These are phyloP conservation scores for Seiridium cupressi DNA, from an alignment of 2,329 filamentous ascomycete species.

Conservation along the genomic window DNA sequence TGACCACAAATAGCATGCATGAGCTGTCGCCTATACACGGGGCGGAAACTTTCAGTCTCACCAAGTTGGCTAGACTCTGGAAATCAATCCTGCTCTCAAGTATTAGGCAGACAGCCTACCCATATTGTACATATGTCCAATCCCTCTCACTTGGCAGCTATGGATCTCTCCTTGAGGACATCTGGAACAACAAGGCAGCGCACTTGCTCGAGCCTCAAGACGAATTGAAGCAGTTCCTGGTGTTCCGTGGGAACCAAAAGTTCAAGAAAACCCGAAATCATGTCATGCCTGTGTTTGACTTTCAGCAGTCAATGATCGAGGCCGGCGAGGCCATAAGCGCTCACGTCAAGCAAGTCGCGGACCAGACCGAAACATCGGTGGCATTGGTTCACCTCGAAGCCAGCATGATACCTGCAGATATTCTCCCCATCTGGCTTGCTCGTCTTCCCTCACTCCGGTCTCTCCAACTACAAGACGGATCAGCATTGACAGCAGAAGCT, in stretches of 20 bases:
- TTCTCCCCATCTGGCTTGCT: constrained; percentile 58
- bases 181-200: constrained; percentile 24
- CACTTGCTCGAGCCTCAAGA: constrained; percentile 35
- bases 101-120: constrained; percentile 59
- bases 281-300: constrained; percentile 25
- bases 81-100: constrained; percentile 66
- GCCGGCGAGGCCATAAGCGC: constrained; percentile 58
- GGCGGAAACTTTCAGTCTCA: constrained; percentile 35
- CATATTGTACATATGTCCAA: constrained; percentile 68
- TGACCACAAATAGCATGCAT: constrained; percentile 38
- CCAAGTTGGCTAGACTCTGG: constrained; percentile 65
- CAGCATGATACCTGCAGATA: constrained; percentile 43
- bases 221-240: constrained; percentile 34
- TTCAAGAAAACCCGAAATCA: constrained; percentile 15
- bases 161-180: constrained; percentile 55
- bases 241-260: constrained; percentile 14
- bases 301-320: constrained; percentile 36
- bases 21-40: constrained; percentile 41
- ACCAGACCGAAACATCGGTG: constrained; percentile 41
- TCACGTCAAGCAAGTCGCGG: constrained; percentile 39
- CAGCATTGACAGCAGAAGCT: constrained; percentile 52
- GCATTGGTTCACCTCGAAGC: constrained; percentile 58
- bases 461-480: constrained; percentile 61
- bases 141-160: constrained; percentile 63
- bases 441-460: constrained; percentile 55